A percentile compares a stretch with the other conserved stretches of the same genome.
Conservation (phyloP, 306 rosid genomes). For the Acmispon strigosus region DNA sequence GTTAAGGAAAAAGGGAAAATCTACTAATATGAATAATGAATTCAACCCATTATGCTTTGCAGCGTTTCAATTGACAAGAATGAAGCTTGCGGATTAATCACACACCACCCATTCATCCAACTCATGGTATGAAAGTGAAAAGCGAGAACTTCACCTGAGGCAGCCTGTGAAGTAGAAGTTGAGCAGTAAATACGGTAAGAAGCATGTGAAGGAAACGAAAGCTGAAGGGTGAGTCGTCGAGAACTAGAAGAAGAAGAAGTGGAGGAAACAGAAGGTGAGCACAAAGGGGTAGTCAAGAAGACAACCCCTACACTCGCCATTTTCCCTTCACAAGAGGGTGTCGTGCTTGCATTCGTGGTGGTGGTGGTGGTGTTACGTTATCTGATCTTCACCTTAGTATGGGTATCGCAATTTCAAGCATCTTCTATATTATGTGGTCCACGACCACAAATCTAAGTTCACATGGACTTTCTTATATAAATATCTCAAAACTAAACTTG, state of each 20-base stretch:
- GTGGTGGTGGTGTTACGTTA: no score
- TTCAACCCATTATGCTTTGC: neutral
- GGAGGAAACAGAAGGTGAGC: neutral
- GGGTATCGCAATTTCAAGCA: no score
- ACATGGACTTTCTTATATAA: no score
- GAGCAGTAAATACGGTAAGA: slow-evolving; percentile 20
- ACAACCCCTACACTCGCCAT: neutral
- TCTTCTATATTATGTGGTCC: no score
- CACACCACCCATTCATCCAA: no score
- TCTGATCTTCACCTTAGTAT: no score
- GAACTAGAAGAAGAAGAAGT: neutral
- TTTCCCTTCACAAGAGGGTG: neutral
- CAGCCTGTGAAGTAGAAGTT: slow-evolving; percentile 21
- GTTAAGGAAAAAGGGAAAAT: neutral
- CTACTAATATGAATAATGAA: neutral
- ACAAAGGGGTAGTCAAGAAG: neutral
- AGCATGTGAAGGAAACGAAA: neutral
- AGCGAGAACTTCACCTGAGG: slow-evolving; percentile 15
- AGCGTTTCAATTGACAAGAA: neutral
- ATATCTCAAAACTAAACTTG: no score
- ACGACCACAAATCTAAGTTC: no score
- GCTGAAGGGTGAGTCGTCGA: neutral
- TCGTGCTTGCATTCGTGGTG: no score
- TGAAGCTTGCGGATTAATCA: no score
- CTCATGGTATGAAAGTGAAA: neutral